Percentiles rank a stretch among this genome's conserved stretches.
phyloP scores from a whole-genome alignment of 2,329 filamentous ascomycete species.

The Cylindrodendrum hubeiense region DNA sequence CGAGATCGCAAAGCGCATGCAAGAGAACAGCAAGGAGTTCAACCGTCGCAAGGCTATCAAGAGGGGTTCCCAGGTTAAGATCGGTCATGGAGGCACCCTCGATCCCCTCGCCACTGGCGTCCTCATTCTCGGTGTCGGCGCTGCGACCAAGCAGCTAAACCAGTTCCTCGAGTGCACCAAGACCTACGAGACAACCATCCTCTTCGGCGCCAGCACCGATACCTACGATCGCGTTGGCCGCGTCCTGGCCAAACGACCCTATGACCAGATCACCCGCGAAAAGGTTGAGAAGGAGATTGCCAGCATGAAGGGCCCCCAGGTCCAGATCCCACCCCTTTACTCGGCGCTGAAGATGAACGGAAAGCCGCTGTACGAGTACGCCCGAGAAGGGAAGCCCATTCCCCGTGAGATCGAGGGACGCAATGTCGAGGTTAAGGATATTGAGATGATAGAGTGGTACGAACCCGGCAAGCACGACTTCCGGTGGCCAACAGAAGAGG shows the following conservation, averaged over 20 bases:
- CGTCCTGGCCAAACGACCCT: slow-evolving; percentile 79
- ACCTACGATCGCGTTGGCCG: slow-evolving; percentile 91
- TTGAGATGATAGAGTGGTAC: slow-evolving; percentile 88
- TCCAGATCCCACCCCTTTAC: slow-evolving; percentile 92
- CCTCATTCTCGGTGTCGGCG: slow-evolving; percentile 87
- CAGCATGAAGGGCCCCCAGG: slow-evolving; percentile 83
- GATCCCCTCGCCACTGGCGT: slow-evolving; percentile 96
- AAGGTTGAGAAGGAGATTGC: slow-evolving; percentile 82
- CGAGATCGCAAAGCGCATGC: slow-evolving; percentile 67
- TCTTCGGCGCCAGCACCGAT: slow-evolving; percentile 94
- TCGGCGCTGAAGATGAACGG: slow-evolving; percentile 94
- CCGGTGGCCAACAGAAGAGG: slow-evolving; percentile 84
- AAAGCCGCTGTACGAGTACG: slow-evolving; percentile 96
- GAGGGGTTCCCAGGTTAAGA: slow-evolving; percentile 81
- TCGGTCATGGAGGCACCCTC: slow-evolving; percentile 95
- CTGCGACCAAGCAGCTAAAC: slow-evolving; percentile 85
- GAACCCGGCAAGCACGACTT: slow-evolving; percentile 85
- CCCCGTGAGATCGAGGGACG: slow-evolving; percentile 87
- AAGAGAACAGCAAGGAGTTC: slow-evolving; percentile 70
- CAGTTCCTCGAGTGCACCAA: slow-evolving; percentile 91
- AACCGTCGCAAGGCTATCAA: slow-evolving; percentile 69
- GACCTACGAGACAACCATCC: slow-evolving; percentile 87
- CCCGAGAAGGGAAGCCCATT: slow-evolving; percentile 87
- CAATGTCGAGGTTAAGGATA: slow-evolving; percentile 79
- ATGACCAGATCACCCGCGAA: slow-evolving; percentile 84